phyloP scores from a whole-genome alignment of 345 rosid species.

The Camelina sativa region DNA sequence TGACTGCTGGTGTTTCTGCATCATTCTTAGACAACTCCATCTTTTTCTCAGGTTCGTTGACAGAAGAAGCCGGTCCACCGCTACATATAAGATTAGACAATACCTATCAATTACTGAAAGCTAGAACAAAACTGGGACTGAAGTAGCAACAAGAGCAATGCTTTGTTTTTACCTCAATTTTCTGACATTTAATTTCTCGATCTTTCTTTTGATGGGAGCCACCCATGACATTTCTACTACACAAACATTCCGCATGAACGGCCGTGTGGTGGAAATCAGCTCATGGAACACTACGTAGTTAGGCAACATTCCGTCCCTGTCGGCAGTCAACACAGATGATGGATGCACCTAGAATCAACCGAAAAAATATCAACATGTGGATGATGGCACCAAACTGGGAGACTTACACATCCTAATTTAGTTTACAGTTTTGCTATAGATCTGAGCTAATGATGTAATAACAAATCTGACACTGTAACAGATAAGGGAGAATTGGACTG shows the following conservation, averaged over 20 bases:
- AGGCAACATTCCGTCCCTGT: conserved; percentile 74
- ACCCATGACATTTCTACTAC: conserved; percentile 78
- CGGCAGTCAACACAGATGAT: conserved; percentile 68
- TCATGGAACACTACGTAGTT: conserved; percentile 84
- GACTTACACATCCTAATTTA: not conserved
- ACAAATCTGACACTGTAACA: not conserved
- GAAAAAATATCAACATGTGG: conserved; percentile 9
- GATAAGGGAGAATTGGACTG: conserved; percentile 15
- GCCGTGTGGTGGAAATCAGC: conserved; percentile 78
- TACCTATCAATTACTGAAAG: conserved; percentile 5
- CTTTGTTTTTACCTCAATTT: conserved; percentile 69
- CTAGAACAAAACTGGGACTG: conserved; percentile 10
- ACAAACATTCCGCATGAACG: conserved; percentile 83
- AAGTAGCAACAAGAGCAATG: not conserved
- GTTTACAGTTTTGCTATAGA: not conserved
- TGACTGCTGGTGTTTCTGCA: conserved; percentile 33
- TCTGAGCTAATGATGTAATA: conserved; percentile 11
- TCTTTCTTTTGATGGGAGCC: conserved; percentile 64
- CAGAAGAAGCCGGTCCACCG: conserved; percentile 56
- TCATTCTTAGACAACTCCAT: conserved; percentile 43
- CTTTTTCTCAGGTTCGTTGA: conserved; percentile 49
- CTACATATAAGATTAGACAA: conserved; percentile 48
- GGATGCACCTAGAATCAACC: conserved; percentile 70
- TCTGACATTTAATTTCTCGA: conserved; percentile 62
- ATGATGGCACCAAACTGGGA: not conserved